phyloP scores from a whole-genome alignment of 768 basidiomycete genomes.

The Dictyophora rubrovolvata region DNA sequence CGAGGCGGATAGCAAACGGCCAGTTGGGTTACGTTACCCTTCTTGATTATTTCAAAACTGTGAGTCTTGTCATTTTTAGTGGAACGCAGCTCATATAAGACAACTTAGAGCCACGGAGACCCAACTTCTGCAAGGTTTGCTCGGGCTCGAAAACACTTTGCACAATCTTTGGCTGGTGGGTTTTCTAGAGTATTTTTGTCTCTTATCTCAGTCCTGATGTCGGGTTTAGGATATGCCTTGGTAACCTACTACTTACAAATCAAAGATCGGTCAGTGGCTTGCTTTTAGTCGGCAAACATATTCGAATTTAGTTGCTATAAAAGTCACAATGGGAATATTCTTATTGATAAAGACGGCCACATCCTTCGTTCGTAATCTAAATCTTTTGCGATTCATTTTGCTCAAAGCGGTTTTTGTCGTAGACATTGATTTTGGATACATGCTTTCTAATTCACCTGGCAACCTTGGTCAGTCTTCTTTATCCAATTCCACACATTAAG shows the following conservation, averaged over 20 bases:
- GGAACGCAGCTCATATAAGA: background rate
- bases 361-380: conserved; percentile 40
- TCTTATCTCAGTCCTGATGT: background rate
- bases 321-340: conserved; percentile 90
- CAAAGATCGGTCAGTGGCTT: conserved; percentile 60
- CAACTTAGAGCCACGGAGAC: conserved; percentile 73
- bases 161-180: conserved; percentile 77
- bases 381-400: background rate
- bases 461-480: conserved; percentile 53
- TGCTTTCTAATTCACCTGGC: conserved; percentile 92
- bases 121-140: conserved; percentile 78
- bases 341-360: conserved; percentile 91
- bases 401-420: conserved; percentile 11
- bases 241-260: conserved; percentile 96
- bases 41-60: conserved; percentile 84
- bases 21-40: conserved; percentile 80
- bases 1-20: conserved; percentile 71
- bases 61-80: conserved; percentile 27
- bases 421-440: conserved; percentile 97
- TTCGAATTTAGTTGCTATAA: background rate
- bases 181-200: background rate
- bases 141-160: conserved; percentile 89
- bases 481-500: background rate
- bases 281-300: background rate
- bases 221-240: conserved; percentile 75